Percentiles rank a stretch among this genome's conserved stretches.
Conservation (phyloP, 176 grass and related monocot genomes). For the Typha latifolia region DNA sequence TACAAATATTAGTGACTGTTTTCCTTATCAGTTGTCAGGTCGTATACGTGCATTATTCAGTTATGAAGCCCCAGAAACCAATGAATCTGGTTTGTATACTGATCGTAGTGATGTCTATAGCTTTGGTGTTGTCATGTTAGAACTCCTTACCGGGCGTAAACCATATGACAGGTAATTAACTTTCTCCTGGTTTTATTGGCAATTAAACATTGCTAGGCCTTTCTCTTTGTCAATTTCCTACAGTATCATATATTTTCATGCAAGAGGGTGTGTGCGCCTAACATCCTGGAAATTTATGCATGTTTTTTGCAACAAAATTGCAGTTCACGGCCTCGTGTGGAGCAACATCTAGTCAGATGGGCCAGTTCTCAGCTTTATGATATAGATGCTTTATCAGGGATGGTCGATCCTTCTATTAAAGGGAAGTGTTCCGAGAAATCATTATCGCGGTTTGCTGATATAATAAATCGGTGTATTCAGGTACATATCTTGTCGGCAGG, state of each 20-base stretch:
- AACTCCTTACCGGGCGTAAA: slow-evolving; percentile 88
- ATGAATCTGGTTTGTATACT: slow-evolving; percentile 60
- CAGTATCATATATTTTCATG: too few relatives aligned
- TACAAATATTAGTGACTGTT: slow-evolving; percentile 2
- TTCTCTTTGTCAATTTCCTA: neutral
- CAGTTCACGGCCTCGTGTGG: slow-evolving; percentile 69
- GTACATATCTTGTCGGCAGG: slow-evolving; percentile 16
- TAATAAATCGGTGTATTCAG: slow-evolving; percentile 89
- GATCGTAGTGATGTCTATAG: slow-evolving; percentile 90
- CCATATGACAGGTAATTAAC: slow-evolving; percentile 70
- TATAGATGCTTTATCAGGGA: slow-evolving; percentile 64
- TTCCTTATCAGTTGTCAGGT: slow-evolving; percentile 54
- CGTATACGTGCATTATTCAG: slow-evolving; percentile 50
- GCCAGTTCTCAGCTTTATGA: slow-evolving; percentile 76
- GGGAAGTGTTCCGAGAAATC: slow-evolving; percentile 77
- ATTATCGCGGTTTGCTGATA: slow-evolving; percentile 68
- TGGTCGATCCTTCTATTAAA: slow-evolving; percentile 79
- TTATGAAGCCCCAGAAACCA: slow-evolving; percentile 90
- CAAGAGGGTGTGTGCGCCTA: neutral
- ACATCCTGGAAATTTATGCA: neutral
- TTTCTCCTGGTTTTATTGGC: neutral
- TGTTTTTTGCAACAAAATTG: slow-evolving; percentile 10
- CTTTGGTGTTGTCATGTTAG: slow-evolving; percentile 94
- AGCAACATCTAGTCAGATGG: slow-evolving; percentile 95
- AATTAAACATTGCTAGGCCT: neutral